phyloP scores from a whole-genome alignment of 2,329 filamentous ascomycete genomes.

The Arachnopeziza araneosa region DNA sequence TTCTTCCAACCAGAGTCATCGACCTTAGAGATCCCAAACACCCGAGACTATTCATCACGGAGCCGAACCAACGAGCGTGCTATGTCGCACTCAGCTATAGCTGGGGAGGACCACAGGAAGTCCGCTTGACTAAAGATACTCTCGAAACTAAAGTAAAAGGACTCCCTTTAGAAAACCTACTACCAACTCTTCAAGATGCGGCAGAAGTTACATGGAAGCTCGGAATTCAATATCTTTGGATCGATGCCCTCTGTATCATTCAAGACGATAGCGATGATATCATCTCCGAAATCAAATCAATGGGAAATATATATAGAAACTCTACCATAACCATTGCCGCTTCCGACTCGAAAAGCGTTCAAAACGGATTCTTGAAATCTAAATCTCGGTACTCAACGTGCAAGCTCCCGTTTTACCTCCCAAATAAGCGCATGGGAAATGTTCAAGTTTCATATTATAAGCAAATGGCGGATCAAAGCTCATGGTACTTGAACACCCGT shows the following conservation, averaged over 20 bases:
- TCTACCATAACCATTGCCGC: conserved; percentile 8
- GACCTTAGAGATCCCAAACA: not conserved
- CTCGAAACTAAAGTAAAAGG: not conserved
- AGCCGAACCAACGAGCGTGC: not conserved
- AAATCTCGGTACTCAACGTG: not conserved
- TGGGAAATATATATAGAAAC: not conserved
- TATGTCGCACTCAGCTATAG: conserved; percentile 11
- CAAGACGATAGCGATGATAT: not conserved
- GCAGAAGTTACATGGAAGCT: not conserved
- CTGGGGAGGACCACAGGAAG: conserved; percentile 3
- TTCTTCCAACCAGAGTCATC: not conserved
- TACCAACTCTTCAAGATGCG: conserved; percentile 6
- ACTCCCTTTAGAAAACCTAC: conserved; percentile 1
- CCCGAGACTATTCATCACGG: not conserved
- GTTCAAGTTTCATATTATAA: not conserved
- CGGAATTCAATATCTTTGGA: conserved; percentile 1
- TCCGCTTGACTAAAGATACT: conserved; percentile 1
- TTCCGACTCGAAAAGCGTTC: not conserved
- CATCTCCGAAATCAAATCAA: not conserved
- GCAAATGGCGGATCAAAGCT: not conserved
- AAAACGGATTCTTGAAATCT: conserved; percentile 3
- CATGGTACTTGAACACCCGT: not conserved
- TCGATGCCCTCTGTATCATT: conserved; percentile 1
- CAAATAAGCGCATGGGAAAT: not conserved
- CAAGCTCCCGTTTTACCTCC: not conserved